Conservation (phyloP, 352 stramenopile genomes). For the Phytopythium cucurbitacearum region DNA sequence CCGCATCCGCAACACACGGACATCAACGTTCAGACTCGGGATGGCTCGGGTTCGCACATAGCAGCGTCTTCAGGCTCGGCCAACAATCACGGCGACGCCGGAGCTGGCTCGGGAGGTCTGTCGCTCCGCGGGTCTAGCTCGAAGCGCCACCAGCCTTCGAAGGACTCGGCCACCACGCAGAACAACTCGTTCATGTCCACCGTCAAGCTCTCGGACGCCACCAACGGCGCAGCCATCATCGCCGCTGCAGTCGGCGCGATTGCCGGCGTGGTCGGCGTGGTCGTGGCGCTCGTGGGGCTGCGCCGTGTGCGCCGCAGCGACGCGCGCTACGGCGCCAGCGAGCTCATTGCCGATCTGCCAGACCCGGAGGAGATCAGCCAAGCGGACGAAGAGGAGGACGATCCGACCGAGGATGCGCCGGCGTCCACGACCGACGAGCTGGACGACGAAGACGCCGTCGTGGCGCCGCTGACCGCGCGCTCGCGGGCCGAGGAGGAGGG, state of each 20-base stretch:
- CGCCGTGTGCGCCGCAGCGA: constrained; percentile 23
- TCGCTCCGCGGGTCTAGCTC: no score
- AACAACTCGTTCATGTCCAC: no score
- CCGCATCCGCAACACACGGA: no score
- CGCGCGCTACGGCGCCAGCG: constrained; percentile 17
- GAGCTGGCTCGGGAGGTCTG: no score
- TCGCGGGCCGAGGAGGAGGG: constrained; percentile 14
- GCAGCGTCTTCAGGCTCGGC: no score
- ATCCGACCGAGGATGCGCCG: constrained; percentile 8
- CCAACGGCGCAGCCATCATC: neutral
- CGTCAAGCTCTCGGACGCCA: neutral
- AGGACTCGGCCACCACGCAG: neutral
- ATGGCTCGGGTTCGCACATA: no score
- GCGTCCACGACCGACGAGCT: constrained; percentile 5
- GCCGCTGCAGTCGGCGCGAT: constrained; percentile 11
- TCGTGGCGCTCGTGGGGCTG: constrained; percentile 17
- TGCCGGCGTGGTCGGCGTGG: constrained; percentile 13
- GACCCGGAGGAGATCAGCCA: constrained; percentile 10
- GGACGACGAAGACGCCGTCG: neutral
- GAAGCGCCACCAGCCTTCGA: neutral
- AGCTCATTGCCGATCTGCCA: constrained; percentile 25
- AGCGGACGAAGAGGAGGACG: constrained; percentile 7
- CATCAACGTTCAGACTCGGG: no score
- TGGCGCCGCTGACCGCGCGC: constrained; percentile 1
- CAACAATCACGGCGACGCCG: no score